Evolutionary conservation across 148 eudicot species (phyloP), one percentile per base, ranked within the genome.

Genomic region (Cornus kousa): DNA sequence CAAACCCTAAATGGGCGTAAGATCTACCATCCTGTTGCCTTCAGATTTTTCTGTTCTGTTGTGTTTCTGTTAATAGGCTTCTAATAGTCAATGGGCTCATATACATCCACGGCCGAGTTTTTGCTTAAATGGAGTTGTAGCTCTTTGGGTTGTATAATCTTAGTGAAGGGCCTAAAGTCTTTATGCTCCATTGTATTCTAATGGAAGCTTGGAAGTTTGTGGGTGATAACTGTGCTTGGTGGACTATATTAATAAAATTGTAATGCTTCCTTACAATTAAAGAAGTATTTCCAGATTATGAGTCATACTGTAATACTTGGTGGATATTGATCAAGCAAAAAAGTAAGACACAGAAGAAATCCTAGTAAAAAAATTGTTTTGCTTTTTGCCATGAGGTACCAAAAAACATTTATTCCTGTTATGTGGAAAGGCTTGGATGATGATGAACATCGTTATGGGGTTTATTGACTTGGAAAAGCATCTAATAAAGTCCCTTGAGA

Each of bases 1-100:
- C 90, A 80, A 97, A 95, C 86, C 98, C 98, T 66, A 95, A 93
- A 83, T 95, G 98, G 98, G 98, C 98, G 98, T 95, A 91, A 88
- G 97, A 86, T 84, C 65, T 22, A 60, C 68, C 31, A 35, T 16
- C 31, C 32, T 77, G 55, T 31, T 32, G 43, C 73, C 40, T 50
- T 50, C n/a, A 77, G 16, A 67, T 14, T 33, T 43, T 8, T 55
- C 13, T 66, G 67, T 43, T 33, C 48, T 67, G 40, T 39, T 19
- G 40, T 31, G 62, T 76, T 48, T 71, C 64, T 65, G 57, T 74
- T 37, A 22, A 35, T 57, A 9, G 12, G 4, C 12, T 74, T 28
- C 3, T 73, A 16, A 73, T 55, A 31, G 48, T 12, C 28, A 4
- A 12, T 73, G 57, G 57, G 4, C 48, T 43, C 9, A 28, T 33